These are phyloP conservation scores for Bruguiera sexangula DNA, from an alignment of 345 rosid species.

Conservation along the genomic window DNA sequence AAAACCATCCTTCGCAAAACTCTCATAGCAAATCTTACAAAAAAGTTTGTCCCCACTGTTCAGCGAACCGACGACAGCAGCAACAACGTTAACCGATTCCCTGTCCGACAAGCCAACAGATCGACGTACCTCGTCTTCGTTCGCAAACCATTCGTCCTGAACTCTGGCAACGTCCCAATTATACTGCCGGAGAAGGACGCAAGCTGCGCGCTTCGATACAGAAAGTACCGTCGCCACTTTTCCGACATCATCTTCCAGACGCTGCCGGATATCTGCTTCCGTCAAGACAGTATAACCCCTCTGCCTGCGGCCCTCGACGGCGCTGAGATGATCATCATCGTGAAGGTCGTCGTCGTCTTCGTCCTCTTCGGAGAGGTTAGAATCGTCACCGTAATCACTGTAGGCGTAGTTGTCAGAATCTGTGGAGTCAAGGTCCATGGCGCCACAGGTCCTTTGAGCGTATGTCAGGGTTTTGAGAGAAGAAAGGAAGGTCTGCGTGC, in stretches of 20 bases:
- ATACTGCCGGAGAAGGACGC: slow-evolving; percentile 54
- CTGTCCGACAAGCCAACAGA: slow-evolving; percentile 68
- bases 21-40: slow-evolving; percentile 78
- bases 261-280: slow-evolving; percentile 57
- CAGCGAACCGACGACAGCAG: not conserved
- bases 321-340: no score
- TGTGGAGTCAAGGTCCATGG: not conserved
- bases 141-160: slow-evolving; percentile 86
- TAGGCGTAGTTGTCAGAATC: not conserved
- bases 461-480: no score
- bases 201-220: slow-evolving; percentile 48
- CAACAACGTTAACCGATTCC: not conserved
- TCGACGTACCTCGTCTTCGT: slow-evolving; percentile 64
- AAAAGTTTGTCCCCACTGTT: slow-evolving; percentile 4
- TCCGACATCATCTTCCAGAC: slow-evolving; percentile 55
- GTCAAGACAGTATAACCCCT: slow-evolving; percentile 48
- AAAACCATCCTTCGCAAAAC: slow-evolving; percentile 37
- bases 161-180: slow-evolving; percentile 61
- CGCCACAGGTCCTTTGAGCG: no score
- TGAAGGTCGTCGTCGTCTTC: no score
- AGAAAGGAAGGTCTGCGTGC: no score
- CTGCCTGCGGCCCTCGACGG: slow-evolving; percentile 26
- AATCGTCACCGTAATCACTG: not conserved
- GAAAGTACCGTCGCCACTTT: slow-evolving; percentile 70
- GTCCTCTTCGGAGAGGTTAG: not conserved